Conservation (phyloP, 495 filamentous ascomycete genomes). For the Penicillium riverlandense region DNA sequence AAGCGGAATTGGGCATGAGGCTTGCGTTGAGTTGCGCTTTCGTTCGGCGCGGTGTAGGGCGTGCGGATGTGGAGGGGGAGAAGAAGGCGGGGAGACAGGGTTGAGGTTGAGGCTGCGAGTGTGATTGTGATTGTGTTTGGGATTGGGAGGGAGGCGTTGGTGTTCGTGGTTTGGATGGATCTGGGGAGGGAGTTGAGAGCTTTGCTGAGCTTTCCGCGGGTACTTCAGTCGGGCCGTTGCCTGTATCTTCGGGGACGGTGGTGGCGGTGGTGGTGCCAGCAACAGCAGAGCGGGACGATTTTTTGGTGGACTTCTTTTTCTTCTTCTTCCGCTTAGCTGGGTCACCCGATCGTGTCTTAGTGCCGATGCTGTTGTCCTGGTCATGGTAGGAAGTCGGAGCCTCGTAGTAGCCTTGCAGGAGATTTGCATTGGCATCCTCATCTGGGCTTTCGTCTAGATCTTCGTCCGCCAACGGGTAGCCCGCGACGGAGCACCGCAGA, state of each 20-base stretch:
- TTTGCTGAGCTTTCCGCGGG: conserved; percentile 4
- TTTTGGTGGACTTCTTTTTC: conserved; percentile 35
- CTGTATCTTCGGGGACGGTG: conserved; percentile 21
- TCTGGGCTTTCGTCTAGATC: conserved; percentile 52
- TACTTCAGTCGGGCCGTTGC: conserved; percentile 10
- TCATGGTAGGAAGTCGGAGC: conserved; percentile 36
- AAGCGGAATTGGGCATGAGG: conserved; percentile 85
- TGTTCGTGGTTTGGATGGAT: conserved; percentile 21
- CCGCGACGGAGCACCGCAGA: conserved; percentile 72
- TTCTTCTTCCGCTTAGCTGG: conserved; percentile 33
- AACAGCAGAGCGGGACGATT: conserved; percentile 20
- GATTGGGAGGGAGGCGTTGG: conserved; percentile 13
- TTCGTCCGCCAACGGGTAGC: conserved; percentile 42
- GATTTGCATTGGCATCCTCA: conserved; percentile 31
- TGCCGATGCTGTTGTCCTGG: conserved; percentile 11
- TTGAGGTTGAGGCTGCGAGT: conserved; percentile 3
- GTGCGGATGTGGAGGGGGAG: conserved; percentile 23
- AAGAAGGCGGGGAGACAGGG: conserved; percentile 14
- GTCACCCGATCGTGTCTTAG: conserved; percentile 15
- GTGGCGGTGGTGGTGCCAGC: background rate
- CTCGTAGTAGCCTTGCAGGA: conserved; percentile 50
- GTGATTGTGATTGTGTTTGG: conserved; percentile 4
- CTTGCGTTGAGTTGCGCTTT: conserved; percentile 64
- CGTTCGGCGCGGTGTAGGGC: conserved; percentile 25
- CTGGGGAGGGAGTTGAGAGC: conserved; percentile 9